Percentiles rank a stretch among this genome's conserved stretches.
These are phyloP conservation scores for Tympanopsis confertula DNA, from an alignment of 2,329 filamentous ascomycete genomes.

Conservation along the genomic window DNA sequence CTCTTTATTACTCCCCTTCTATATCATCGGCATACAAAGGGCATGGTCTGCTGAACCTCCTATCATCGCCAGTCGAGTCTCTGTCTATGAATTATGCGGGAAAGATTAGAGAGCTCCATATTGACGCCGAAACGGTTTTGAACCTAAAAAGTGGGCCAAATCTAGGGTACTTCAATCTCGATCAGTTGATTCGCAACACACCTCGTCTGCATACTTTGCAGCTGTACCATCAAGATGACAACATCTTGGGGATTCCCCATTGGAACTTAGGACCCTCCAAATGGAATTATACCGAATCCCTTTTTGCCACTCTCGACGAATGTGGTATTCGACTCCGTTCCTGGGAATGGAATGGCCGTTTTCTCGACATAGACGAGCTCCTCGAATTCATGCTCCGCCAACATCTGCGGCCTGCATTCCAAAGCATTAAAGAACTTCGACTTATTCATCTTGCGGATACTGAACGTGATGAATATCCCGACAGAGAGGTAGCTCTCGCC, in stretches of 20 bases:
- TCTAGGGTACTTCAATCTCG: not conserved
- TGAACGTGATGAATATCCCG: not conserved
- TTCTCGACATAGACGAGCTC: not conserved
- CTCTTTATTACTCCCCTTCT: not conserved
- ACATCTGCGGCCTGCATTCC: not conserved
- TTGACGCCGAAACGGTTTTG: not conserved
- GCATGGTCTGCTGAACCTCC: not conserved
- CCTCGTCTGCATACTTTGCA: not conserved
- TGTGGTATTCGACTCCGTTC: not conserved
- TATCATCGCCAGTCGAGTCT: not conserved
- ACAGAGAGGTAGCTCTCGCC: not conserved
- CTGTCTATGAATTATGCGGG: not conserved
- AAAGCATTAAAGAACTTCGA: not conserved
- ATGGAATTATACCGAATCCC: not conserved
- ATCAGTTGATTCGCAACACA: not conserved
- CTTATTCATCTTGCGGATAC: not conserved
- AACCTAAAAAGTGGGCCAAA: not conserved
- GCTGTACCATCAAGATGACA: not conserved
- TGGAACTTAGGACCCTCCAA: not conserved
- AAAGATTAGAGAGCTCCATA: not conserved
- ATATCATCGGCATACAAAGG: not conserved
- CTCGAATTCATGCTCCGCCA: not conserved
- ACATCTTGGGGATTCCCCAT: not conserved
- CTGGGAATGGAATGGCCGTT: constrained; percentile 1
- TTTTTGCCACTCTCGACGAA: not conserved